Evolutionary conservation across 129 eudicot species (phyloP), one percentile per base, ranked within the genome.

Genomic region (Oenanthe sinensis): DNA sequence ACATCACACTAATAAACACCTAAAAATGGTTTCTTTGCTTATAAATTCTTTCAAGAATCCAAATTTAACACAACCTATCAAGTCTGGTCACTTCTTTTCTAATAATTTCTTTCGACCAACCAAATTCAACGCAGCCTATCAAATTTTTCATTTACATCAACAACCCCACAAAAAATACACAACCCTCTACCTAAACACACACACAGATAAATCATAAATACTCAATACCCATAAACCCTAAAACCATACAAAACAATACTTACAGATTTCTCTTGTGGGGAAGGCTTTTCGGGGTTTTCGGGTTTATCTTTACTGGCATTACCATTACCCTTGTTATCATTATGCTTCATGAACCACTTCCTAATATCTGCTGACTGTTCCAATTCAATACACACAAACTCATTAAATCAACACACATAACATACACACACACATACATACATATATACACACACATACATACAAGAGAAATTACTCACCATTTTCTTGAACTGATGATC

Each of bases 271-370:
- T 45, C 87, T 2, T 88, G 77, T 33, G 83, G 30, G 36, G 88
- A 42, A 50, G 88, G 85, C 58, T 83, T 83, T 40, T 71, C 89
- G 8, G 90, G 81, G 74, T 85, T 81, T 10, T 81, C 80, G 39
- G 88, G 77, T 78, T 85, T 87, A n/a, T 93, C 30, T 14, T 89
- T 67, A 75, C 80, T 86, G 79, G 85, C 86, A 79, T 85, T 84
- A 26, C 79, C 96, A 42, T 82, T 28, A 33, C 2, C 22, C 39
- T 65, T 28, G 40, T 87, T 86, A 50, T 89, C 96, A 52, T 89
- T 92, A 71, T 82, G 87, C 83, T 94, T 94, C 87, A 88, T 82
- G 75, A 94, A 94, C 98, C 98, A 94, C 78, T 89, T 94, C 83
- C 98, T 87, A 71, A 94, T 91, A 87, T 91, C 97, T 33, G 90